Conservation (phyloP, 2,329 filamentous ascomycete genomes). For the Drechslerella dactyloides region DNA sequence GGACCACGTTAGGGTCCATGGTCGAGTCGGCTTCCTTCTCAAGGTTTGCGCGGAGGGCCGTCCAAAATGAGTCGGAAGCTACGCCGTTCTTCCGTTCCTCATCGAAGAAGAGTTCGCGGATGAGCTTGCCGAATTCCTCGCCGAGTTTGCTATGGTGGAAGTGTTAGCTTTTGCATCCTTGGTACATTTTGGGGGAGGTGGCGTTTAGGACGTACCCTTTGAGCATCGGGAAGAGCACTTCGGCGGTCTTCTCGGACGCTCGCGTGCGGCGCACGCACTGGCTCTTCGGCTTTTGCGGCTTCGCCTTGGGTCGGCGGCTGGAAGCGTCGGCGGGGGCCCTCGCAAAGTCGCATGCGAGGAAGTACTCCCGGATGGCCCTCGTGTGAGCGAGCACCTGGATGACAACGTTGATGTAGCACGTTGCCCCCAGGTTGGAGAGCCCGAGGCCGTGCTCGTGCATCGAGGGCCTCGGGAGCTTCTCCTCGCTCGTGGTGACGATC, state of each 20-base stretch:
- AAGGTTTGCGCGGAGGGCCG: constrained; percentile 39
- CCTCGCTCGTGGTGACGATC: constrained; percentile 30
- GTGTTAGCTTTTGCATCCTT: neutral
- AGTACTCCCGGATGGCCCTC: constrained; percentile 25
- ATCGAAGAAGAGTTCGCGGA: constrained; percentile 34
- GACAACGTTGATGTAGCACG: constrained; percentile 49
- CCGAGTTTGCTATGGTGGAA: constrained; percentile 34
- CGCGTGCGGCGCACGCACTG: constrained; percentile 31
- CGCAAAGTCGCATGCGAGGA: constrained; percentile 43
- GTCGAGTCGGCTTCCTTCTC: constrained; percentile 25
- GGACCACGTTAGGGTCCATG: constrained; percentile 42
- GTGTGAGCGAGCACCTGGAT: constrained; percentile 41
- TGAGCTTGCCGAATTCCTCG: constrained; percentile 38
- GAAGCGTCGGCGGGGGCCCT: neutral
- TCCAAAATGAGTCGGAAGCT: constrained; percentile 39
- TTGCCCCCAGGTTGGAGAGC: constrained; percentile 42
- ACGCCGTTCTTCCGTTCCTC: constrained; percentile 32
- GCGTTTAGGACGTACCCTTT: constrained; percentile 29
- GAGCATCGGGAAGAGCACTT: constrained; percentile 32
- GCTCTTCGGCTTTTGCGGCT: constrained; percentile 35
- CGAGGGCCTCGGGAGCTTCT: constrained; percentile 19
- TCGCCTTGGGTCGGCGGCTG: constrained; percentile 8
- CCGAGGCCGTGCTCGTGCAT: constrained; percentile 40
- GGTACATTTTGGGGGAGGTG: neutral
- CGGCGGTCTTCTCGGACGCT: constrained; percentile 34